Base-by-base conservation (phyloP, 2,329 filamentous ascomycete genomes). In the Ophiostoma himal-ulmi region DNA sequence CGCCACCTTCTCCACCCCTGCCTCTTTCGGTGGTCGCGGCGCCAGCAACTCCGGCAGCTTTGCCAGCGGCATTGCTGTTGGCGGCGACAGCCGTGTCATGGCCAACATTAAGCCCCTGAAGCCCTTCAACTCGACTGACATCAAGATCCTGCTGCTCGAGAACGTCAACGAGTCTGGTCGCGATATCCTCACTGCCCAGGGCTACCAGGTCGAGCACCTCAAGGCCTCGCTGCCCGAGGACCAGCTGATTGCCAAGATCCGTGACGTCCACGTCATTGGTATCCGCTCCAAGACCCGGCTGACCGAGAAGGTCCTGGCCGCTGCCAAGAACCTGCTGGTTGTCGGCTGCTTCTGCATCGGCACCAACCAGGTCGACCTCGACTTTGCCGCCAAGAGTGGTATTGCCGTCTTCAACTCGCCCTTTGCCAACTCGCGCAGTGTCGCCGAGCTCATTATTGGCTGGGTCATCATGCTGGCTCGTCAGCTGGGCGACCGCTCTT, bases 361-460 rank as follows among this genome's bases (percentile, higher is more conserved):
- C 74, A 99, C 95, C 71, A 98, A 96, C 82, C 93, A 96, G 80
- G 93, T 97, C 74, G 90, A 96, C 78, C 88, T 96, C 72, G 86
- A 92, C 73, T 94, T 88, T 78, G 93, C 93, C 39, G 93, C 93
- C 67, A 85, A 86, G 75, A 88, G 91, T 78, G 93, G 95, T 75
- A 97, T 98, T 78, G 93, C 94, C 48, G 95, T 99, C 74, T 99
- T 99, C 88, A 99, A 99, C 83, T 98, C 95, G 65, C 95, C 95
- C 1, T 99, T 99, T 82, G 94, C 92, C 82, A 99, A 99, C 82
- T 98, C 94, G 10, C 91, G 95, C 79, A 96, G 92, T 78, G 95
- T 99, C 68, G 95, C 95, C 70, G 95, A 99, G 83, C 85, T 98
- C 70, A 93, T 98, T 76, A 97, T 99, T 78, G 91, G 85, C 69